Evolutionary conservation across 371 early-diverging fungal genomes (phyloP).

Genomic region (Nematocida minor): DNA sequence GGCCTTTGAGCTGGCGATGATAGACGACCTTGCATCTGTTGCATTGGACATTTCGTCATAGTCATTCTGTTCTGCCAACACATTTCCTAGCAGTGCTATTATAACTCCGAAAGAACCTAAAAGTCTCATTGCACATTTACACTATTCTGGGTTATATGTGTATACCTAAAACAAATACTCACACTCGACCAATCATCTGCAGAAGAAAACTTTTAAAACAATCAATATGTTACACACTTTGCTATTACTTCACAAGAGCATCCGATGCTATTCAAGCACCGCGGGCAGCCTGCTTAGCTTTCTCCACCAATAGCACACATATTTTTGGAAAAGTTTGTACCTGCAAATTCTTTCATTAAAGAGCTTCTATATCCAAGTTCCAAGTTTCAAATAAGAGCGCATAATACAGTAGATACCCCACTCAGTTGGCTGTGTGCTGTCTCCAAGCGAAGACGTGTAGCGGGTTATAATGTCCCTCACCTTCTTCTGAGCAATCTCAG

Average conservation of each 20-base stretch:
- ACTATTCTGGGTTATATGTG: slow-evolving; percentile 3
- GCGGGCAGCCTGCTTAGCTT: no score
- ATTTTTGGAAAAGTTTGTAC: no score
- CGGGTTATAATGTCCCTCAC: slow-evolving; percentile 5
- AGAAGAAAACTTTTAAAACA: not conserved
- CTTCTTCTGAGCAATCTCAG: slow-evolving; percentile 34
- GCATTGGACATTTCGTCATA: not conserved
- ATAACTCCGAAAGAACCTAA: slow-evolving; percentile 21
- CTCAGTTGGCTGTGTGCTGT: not conserved
- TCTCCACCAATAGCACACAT: no score
- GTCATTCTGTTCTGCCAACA: no score
- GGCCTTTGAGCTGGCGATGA: not conserved
- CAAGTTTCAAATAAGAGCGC: slow-evolving; percentile 34
- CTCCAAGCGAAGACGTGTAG: slow-evolving; percentile 14
- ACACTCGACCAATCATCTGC: slow-evolving; percentile 18
- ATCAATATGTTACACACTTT: not conserved
- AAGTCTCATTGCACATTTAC: slow-evolving; percentile 15
- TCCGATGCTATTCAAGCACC: no score
- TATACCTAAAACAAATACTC: slow-evolving; percentile 31
- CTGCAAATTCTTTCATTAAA: no score
- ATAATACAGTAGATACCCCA: slow-evolving; percentile 27
- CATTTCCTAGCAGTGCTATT: slow-evolving; percentile 7
- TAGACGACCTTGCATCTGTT: not conserved
- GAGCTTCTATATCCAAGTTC: slow-evolving; percentile 15
- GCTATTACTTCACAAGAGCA: not conserved